phyloP scores from a whole-genome alignment of 78 protist species.

The Polysphondylium violaceum region DNA sequence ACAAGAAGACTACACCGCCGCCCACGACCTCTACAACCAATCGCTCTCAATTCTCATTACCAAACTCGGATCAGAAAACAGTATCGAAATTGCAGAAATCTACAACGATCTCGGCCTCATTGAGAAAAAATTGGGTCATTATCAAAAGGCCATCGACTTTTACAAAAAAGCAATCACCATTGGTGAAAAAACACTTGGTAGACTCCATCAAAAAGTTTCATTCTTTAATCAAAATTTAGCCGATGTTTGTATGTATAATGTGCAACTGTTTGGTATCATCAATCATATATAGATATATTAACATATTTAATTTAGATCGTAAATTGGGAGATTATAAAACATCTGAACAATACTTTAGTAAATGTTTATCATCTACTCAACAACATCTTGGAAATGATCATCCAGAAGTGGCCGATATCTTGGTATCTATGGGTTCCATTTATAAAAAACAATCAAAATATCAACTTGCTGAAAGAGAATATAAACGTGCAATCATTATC shows the following conservation, averaged over 20 bases:
- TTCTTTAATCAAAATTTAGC: slow-evolving; percentile 63
- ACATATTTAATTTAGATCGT: slow-evolving; percentile 2
- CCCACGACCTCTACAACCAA: neutral
- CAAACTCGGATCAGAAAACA: slow-evolving; percentile 18
- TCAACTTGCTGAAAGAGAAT: slow-evolving; percentile 56
- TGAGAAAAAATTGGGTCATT: slow-evolving; percentile 43
- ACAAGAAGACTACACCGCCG: slow-evolving; percentile 21
- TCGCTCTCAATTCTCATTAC: slow-evolving; percentile 14
- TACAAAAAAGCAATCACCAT: slow-evolving; percentile 55
- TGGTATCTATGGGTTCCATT: slow-evolving; percentile 44
- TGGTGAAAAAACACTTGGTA: slow-evolving; percentile 28
- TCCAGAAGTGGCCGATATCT: slow-evolving; percentile 68
- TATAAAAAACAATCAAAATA: slow-evolving; percentile 69
- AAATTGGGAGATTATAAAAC: slow-evolving; percentile 65
- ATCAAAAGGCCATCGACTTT: slow-evolving; percentile 50
- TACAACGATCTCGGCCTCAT: slow-evolving; percentile 63
- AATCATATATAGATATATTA: neutral
- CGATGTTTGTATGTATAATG: slow-evolving; percentile 11
- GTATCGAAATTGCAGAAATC: slow-evolving; percentile 56
- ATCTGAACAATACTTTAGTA: slow-evolving; percentile 10
- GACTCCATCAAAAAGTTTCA: slow-evolving; percentile 33
- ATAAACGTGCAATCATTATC: slow-evolving; percentile 53
- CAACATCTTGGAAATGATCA: slow-evolving; percentile 66
- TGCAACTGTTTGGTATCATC: neutral
- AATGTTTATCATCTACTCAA: slow-evolving; percentile 42